Conservation (phyloP, 257 asterid genomes). For the Solanum infundibuliforme region DNA sequence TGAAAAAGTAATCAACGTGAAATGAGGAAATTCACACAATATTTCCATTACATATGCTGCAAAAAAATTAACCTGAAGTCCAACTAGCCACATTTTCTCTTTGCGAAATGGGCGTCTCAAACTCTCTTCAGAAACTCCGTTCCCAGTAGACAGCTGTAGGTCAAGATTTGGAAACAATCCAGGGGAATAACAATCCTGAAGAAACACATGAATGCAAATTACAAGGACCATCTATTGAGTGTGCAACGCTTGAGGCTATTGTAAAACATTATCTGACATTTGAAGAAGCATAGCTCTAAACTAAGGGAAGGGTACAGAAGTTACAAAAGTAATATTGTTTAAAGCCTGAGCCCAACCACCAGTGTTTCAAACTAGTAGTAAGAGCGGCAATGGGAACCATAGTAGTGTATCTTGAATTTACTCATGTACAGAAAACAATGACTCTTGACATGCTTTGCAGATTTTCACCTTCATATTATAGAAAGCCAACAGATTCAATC, state of each 20-base stretch:
- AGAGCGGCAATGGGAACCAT: neutral
- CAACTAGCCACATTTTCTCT: constrained; percentile 78
- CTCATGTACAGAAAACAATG: neutral
- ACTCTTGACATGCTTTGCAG: neutral
- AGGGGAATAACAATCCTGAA: constrained; percentile 44
- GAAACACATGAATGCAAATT: constrained; percentile 9
- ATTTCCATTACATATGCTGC: neutral
- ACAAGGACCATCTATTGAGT: neutral
- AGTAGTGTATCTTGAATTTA: neutral
- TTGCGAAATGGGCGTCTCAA: constrained; percentile 24
- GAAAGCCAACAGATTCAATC: neutral
- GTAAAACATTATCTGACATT: neutral
- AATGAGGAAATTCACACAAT: neutral
- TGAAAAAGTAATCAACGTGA: constrained; percentile 21
- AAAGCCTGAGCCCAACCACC: neutral
- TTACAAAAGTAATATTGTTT: neutral
- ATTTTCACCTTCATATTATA: neutral
- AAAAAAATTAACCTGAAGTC: constrained; percentile 55
- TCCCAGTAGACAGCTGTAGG: constrained; percentile 10
- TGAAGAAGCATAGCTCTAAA: neutral
- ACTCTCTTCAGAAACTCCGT: constrained; percentile 28
- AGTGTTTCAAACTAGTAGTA: neutral
- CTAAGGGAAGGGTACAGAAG: neutral
- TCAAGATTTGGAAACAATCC: constrained; percentile 36
- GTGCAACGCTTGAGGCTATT: neutral